phyloP scores from a whole-genome alignment of 2,329 filamentous ascomycete genomes.

The Penicillium sp. region DNA sequence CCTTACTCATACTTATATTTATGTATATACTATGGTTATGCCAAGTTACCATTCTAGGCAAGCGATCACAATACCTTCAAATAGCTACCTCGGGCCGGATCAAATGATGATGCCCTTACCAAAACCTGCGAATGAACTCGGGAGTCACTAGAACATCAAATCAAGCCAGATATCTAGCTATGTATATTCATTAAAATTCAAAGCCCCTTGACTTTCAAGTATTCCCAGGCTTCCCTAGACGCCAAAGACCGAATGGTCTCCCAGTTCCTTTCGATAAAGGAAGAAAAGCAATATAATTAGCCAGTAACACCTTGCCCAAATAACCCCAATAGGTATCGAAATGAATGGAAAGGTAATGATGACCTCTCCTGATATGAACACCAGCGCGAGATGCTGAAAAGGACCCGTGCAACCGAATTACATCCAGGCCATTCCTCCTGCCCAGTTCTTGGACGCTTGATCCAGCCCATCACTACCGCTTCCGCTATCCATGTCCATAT shows the following conservation, averaged over 20 bases:
- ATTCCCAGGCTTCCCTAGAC: neutral
- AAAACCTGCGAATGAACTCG: neutral
- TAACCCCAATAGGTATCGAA: neutral
- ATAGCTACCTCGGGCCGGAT: neutral
- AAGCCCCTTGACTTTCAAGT: neutral
- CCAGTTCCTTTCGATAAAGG: neutral
- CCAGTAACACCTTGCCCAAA: neutral
- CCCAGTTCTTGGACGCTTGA: conserved; percentile 19
- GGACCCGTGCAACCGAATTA: conserved; percentile 8
- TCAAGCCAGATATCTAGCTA: neutral
- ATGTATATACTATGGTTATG: neutral
- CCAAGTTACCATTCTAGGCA: neutral
- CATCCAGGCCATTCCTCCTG: conserved; percentile 28
- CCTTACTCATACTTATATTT: neutral
- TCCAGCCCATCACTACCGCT: conserved; percentile 15
- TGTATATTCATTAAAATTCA: neutral
- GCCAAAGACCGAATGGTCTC: neutral
- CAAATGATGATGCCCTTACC: neutral
- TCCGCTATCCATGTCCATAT: conserved; percentile 14
- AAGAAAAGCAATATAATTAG: neutral
- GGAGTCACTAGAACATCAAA: neutral
- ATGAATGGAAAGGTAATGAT: neutral
- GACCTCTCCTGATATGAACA: conserved; percentile 3
- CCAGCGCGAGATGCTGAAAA: conserved; percentile 5
- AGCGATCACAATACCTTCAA: neutral